These are phyloP conservation scores for Blastobotrys arbuscula DNA, from an alignment of 1,139 yeast species.

Conservation along the genomic window DNA sequence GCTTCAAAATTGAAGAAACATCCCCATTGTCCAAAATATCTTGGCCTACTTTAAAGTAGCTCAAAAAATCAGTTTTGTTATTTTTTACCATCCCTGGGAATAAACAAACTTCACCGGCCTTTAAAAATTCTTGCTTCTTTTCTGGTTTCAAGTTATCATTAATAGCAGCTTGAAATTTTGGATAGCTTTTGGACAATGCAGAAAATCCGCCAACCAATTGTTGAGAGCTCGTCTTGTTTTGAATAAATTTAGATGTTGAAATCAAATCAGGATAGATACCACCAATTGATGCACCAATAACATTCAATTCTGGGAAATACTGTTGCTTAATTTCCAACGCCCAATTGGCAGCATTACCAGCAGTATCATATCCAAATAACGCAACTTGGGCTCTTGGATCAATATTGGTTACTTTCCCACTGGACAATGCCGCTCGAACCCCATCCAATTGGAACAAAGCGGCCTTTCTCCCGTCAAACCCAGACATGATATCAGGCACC, in stretches of 20 bases:
- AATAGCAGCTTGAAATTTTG: conserved; percentile 18
- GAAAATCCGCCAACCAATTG: conserved; percentile 26
- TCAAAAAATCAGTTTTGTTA: conserved; percentile 11
- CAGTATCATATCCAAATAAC: conserved; percentile 31
- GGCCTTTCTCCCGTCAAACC: conserved; percentile 21
- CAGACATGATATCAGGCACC: conserved; percentile 27
- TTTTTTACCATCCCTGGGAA: conserved; percentile 14
- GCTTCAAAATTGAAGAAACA: conserved; percentile 16
- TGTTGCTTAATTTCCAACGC: conserved; percentile 28
- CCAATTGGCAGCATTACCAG: conserved; percentile 31
- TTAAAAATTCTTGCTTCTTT: conserved; percentile 14
- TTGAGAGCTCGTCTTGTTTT: conserved; percentile 26
- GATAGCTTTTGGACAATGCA: conserved; percentile 30
- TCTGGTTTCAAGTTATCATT: conserved; percentile 13
- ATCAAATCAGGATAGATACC: conserved; percentile 13
- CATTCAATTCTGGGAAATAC: conserved; percentile 29
- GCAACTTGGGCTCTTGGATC: conserved; percentile 16
- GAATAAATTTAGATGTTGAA: conserved; percentile 15
- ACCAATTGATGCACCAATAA: conserved; percentile 14
- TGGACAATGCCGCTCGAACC: conserved; percentile 21
- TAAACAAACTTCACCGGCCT: conserved; percentile 19
- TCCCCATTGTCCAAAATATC: conserved; percentile 15
- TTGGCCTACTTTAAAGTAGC: conserved; percentile 8
- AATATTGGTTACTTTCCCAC: conserved; percentile 16
- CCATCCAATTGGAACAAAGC: conserved; percentile 28